Conservation (phyloP, 2,329 filamentous ascomycete genomes). For the Xylaria sp. region DNA sequence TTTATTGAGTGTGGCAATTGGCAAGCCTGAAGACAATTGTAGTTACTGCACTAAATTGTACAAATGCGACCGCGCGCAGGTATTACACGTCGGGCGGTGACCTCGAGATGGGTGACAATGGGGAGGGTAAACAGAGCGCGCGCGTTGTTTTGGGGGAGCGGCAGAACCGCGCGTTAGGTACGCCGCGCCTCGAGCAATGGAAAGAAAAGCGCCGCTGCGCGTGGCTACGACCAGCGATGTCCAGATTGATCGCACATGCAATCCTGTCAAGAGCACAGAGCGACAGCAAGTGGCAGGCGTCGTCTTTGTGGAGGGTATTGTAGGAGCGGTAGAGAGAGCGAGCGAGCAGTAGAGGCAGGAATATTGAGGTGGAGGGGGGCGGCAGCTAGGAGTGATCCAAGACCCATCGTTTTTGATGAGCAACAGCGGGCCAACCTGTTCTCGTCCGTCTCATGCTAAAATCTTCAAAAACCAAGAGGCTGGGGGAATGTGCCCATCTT, state of each 20-base stretch:
- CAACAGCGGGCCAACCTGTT: conserved; percentile 40
- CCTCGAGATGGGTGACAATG: conserved; percentile 27
- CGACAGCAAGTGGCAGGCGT: conserved; percentile 22
- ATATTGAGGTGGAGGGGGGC: conserved; percentile 38
- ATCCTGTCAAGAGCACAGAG: conserved; percentile 23
- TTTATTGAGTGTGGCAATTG: conserved; percentile 32
- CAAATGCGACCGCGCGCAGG: conserved; percentile 41
- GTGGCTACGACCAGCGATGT: conserved; percentile 18
- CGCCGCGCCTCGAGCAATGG: conserved; percentile 38
- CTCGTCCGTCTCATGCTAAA: conserved; percentile 25
- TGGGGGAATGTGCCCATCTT: conserved; percentile 32
- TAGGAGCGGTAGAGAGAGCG: conserved; percentile 22
- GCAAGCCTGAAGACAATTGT: conserved; percentile 19
- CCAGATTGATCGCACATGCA: conserved; percentile 5
- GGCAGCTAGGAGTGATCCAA: conserved; percentile 34
- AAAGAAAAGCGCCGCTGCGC: conserved; percentile 28
- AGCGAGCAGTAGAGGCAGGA: conserved; percentile 26
- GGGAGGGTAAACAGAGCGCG: conserved; percentile 47
- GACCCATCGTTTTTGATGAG: conserved; percentile 36
- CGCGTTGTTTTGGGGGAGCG: conserved; percentile 46
- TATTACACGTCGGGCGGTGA: conserved; percentile 18
- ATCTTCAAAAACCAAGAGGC: conserved; percentile 38
- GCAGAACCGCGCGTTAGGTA: conserved; percentile 44
- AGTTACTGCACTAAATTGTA: conserved; percentile 32
- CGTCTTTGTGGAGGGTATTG: conserved; percentile 20